Percentiles rank a stretch among this genome's conserved stretches.
Conservation (phyloP, 192 early-diverging fungal species). For the Coemansia umbellata region DNA sequence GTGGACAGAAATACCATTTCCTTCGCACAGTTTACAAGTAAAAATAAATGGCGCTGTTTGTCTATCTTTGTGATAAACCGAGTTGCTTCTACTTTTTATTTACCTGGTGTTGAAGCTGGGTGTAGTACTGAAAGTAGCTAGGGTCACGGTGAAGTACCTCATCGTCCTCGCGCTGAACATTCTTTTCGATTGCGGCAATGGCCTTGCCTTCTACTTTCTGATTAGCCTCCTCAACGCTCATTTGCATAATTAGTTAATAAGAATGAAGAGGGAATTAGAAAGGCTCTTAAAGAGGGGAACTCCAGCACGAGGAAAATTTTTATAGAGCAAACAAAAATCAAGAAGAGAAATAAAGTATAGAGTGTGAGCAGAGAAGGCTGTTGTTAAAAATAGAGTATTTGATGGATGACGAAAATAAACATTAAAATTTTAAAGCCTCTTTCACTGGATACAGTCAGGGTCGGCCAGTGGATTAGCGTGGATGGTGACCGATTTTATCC, state of each 20-base stretch:
- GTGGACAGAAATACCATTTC: neutral
- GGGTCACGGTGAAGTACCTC: constrained; percentile 47
- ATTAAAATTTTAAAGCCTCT: too few species aligned
- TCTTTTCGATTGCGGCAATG: neutral
- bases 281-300: too few species aligned
- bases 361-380: neutral
- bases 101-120: constrained; percentile 52
- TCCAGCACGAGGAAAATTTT: too few species aligned
- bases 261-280: neutral
- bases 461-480: constrained; percentile 96
- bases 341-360: neutral
- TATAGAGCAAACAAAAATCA: neutral
- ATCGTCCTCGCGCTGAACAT: constrained; percentile 30
- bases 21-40: neutral
- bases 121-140: constrained; percentile 50
- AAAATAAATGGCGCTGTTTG: neutral
- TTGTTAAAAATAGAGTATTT: neutral
- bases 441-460: constrained; percentile 13
- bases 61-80: neutral
- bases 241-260: neutral
- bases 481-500: constrained; percentile 73
- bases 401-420: neutral
- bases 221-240: neutral
- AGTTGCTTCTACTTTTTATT: neutral
- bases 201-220: neutral